phyloP scores from a whole-genome alignment of 345 rosid genomes.

The Pseudoturritis turrita region DNA sequence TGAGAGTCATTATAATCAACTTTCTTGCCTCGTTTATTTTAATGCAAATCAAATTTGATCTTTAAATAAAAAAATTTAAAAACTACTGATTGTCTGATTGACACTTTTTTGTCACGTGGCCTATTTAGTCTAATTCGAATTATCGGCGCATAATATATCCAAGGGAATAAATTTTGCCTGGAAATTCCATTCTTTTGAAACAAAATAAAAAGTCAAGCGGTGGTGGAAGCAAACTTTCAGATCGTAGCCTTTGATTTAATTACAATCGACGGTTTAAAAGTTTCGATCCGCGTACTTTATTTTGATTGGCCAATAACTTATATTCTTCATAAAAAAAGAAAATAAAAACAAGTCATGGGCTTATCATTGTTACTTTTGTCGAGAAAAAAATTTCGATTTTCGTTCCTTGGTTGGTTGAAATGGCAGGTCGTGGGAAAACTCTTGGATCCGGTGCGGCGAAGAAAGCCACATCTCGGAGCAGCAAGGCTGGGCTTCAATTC shows the following conservation, averaged over 20 bases:
- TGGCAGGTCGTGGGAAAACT: constrained; percentile 95
- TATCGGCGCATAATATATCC: too few species aligned
- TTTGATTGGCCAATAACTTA: constrained; percentile 34
- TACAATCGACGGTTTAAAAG: constrained; percentile 30
- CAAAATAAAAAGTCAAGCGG: constrained; percentile 15
- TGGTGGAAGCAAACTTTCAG: neutral
- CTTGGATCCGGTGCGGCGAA: constrained; percentile 79
- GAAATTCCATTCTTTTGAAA: too few species aligned
- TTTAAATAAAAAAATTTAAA: too few species aligned
- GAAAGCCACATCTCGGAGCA: constrained; percentile 96
- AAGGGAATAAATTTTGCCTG: too few species aligned
- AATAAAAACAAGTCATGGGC: too few species aligned
- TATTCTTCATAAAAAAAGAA: constrained; percentile 22
- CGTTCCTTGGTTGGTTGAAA: neutral
- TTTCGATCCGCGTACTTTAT: constrained; percentile 31
- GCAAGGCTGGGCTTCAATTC: constrained; percentile 92
- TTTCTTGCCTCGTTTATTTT: too few species aligned
- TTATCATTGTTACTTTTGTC: neutral
- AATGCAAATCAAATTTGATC: too few species aligned
- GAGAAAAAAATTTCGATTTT: neutral
- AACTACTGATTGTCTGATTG: too few species aligned
- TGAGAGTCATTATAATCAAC: too few species aligned
- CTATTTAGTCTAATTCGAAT: too few species aligned
- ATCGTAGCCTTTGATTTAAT: constrained; percentile 21
- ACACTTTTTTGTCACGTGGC: too few species aligned